These are phyloP conservation scores for Cryptococcus floricola DNA, from an alignment of 1,284 basidiomycete species.

Conservation along the genomic window DNA sequence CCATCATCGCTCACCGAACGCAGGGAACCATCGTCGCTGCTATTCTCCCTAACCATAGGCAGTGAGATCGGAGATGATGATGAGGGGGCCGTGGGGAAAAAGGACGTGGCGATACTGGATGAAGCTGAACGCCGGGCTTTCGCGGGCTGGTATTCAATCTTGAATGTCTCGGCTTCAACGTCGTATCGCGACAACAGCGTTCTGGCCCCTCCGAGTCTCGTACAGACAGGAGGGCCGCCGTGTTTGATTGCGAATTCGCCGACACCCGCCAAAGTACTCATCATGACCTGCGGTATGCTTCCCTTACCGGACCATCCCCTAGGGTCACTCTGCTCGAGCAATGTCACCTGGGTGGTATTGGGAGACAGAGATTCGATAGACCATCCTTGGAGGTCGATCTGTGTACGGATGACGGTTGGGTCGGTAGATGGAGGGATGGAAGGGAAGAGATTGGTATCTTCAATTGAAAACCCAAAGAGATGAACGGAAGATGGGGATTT, in stretches of 20 bases:
- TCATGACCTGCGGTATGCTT: constrained; percentile 87
- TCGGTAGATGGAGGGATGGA: constrained; percentile 64
- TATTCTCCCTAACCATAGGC: constrained; percentile 11
- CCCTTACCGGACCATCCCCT: constrained; percentile 97
- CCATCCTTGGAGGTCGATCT: constrained; percentile 95
- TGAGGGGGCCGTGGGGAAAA: constrained; percentile 13
- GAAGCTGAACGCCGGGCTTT: constrained; percentile 54
- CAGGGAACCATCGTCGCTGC: constrained; percentile 22
- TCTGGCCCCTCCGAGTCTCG: constrained; percentile 74
- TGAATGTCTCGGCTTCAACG: constrained; percentile 75
- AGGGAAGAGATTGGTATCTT: constrained; percentile 81
- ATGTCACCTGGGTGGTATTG: constrained; percentile 86
- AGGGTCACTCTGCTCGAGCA: constrained; percentile 95
- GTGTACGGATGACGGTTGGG: constrained; percentile 79
- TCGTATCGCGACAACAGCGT: constrained; percentile 75
- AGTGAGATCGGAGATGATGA: too few relatives aligned
- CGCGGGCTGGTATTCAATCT: constrained; percentile 77
- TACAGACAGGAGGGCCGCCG: constrained; percentile 86
- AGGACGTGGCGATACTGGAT: constrained; percentile 43
- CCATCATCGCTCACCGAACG: constrained; percentile 15
- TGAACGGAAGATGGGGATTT: constrained; percentile 94
- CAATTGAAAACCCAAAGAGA: constrained; percentile 90
- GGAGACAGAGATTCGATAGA: constrained; percentile 93
- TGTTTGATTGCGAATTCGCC: constrained; percentile 93
- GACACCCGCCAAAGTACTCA: constrained; percentile 75